Evolutionary conservation across 192 early-diverging fungal species (phyloP).

Genomic region (Podila minutissima): DNA sequence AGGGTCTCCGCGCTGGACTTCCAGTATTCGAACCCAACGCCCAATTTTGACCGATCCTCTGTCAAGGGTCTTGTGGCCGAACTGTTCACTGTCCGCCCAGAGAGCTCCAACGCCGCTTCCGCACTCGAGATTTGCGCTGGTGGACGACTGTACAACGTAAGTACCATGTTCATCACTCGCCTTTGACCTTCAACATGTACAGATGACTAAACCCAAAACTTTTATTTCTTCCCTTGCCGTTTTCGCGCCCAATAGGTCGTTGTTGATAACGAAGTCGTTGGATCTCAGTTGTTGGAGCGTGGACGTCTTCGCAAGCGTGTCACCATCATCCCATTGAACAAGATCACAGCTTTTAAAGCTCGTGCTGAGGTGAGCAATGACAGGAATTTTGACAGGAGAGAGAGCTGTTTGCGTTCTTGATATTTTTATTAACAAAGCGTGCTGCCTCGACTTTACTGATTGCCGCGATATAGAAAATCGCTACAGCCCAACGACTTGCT

Average conservation of each 20-base stretch:
- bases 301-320: slow-evolving; percentile 82
- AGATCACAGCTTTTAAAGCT: slow-evolving; percentile 73
- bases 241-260: slow-evolving; percentile 68
- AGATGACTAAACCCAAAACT: too few relatives aligned
- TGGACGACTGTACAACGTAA: slow-evolving; percentile 90
- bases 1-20: slow-evolving; percentile 79
- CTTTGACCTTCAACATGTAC: slow-evolving; percentile 5
- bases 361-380: slow-evolving; percentile 55
- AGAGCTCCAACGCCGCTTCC: slow-evolving; percentile 69
- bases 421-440: slow-evolving; percentile 1
- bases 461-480: slow-evolving; percentile 57
- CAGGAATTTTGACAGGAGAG: too few relatives aligned
- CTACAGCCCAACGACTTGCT: slow-evolving; percentile 80
- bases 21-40: slow-evolving; percentile 82
- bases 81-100: slow-evolving; percentile 80
- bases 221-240: background rate
- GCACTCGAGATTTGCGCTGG: slow-evolving; percentile 98
- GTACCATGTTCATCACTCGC: background rate
- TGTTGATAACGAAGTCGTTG: slow-evolving; percentile 88
- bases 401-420: too few relatives aligned
- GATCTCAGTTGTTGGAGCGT: slow-evolving; percentile 79
- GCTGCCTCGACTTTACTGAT: too few relatives aligned
- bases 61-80: slow-evolving; percentile 96
- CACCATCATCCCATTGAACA: slow-evolving; percentile 97
- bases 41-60: slow-evolving; percentile 87